Conservation (phyloP, 225 moss, liverwort and hornwort species). For the Bryoerythrophyllum caledonicum region DNA sequence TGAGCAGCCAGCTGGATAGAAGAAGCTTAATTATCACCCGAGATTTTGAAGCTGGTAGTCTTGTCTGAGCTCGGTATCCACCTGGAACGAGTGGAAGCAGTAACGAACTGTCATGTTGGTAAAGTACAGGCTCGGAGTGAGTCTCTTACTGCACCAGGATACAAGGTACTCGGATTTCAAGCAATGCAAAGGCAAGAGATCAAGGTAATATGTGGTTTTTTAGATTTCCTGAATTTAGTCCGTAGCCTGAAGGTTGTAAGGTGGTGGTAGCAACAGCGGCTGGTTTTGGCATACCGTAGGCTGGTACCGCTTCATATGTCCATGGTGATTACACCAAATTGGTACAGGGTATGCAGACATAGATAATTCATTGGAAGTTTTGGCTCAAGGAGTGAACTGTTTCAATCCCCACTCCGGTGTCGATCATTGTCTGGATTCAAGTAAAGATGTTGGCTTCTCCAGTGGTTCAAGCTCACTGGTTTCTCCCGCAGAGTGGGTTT, state of each 20-base stretch:
- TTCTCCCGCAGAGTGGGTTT: background rate
- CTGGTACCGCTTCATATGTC: background rate
- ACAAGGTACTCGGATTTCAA: constrained; percentile 20
- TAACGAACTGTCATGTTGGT: background rate
- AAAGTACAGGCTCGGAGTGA: constrained; percentile 13
- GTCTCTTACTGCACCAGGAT: constrained; percentile 28
- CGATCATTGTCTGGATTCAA: background rate
- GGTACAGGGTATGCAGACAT: constrained; percentile 12
- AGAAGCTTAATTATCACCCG: background rate
- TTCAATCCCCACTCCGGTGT: background rate
- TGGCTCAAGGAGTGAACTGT: constrained; percentile 2
- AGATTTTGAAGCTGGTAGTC: background rate
- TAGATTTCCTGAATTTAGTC: background rate
- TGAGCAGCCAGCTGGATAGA: background rate
- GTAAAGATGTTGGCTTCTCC: constrained; percentile 1
- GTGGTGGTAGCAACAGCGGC: background rate
- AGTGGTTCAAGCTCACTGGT: background rate
- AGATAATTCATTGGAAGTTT: background rate
- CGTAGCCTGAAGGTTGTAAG: background rate
- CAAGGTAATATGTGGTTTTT: constrained; percentile 1
- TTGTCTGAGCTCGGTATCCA: background rate
- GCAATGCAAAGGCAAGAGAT: background rate
- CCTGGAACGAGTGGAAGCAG: background rate
- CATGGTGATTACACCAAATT: background rate
- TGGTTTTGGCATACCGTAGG: background rate